Evolutionary conservation across 1,139 yeast genomes (phyloP).

Genomic region (Candida anutae): DNA sequence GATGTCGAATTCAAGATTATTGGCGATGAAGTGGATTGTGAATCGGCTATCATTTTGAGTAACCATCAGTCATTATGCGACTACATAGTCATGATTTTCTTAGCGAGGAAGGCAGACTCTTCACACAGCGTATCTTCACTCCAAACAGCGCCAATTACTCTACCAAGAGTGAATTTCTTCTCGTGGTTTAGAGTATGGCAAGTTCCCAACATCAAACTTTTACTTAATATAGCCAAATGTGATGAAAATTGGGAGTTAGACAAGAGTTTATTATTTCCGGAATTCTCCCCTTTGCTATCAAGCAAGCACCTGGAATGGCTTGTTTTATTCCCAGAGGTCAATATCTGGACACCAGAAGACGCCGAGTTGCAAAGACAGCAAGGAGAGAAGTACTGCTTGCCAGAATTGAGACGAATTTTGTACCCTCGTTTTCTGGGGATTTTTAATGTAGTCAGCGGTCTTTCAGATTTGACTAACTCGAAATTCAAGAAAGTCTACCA

Average conservation of each 20-base stretch:
- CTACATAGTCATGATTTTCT: slow-evolving; percentile 38
- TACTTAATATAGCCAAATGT: slow-evolving; percentile 36
- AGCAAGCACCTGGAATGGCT: slow-evolving; percentile 44
- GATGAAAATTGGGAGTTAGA: slow-evolving; percentile 64
- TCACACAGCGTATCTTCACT: slow-evolving; percentile 2
- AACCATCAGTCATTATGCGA: slow-evolving; percentile 56
- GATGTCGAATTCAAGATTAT: slow-evolving; percentile 25
- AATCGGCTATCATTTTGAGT: slow-evolving; percentile 40
- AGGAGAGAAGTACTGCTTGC: slow-evolving; percentile 44
- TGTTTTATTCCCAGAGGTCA: slow-evolving; percentile 66
- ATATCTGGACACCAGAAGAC: slow-evolving; percentile 46
- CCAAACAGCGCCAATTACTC: too few species aligned
- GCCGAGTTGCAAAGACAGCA: slow-evolving; percentile 42
- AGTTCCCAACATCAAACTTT: slow-evolving; percentile 38
- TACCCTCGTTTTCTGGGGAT: slow-evolving; percentile 59
- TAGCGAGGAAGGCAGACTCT: slow-evolving; percentile 23
- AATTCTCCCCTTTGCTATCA: slow-evolving; percentile 17
- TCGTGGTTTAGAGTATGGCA: slow-evolving; percentile 57
- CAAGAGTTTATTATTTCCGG: slow-evolving; percentile 14
- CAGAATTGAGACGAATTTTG: slow-evolving; percentile 44
- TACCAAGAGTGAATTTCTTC: slow-evolving; percentile 44
- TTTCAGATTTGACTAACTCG: slow-evolving; percentile 23
- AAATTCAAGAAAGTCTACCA: slow-evolving; percentile 43
- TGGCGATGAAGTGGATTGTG: slow-evolving; percentile 39
- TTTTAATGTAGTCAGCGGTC: slow-evolving; percentile 40